phyloP scores from a whole-genome alignment of 306 rosid species.

The Benincasa hispida region DNA sequence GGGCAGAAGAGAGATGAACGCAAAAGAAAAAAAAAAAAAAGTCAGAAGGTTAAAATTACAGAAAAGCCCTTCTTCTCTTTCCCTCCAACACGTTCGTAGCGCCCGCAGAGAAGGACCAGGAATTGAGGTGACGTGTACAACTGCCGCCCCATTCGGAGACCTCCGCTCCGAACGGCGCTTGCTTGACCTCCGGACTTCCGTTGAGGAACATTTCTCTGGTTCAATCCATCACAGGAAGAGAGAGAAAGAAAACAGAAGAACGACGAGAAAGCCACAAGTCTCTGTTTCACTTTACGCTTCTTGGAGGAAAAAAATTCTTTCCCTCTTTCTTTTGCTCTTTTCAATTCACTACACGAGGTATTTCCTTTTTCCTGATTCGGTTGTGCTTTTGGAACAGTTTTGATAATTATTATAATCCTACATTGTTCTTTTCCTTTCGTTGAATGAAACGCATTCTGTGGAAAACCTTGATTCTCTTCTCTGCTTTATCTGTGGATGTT shows the following conservation, averaged over 20 bases:
- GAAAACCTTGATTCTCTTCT: background rate
- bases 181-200: conserved; percentile 26
- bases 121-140: conserved; percentile 30
- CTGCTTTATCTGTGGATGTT: background rate
- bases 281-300: background rate
- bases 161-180: conserved; percentile 37
- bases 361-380: background rate
- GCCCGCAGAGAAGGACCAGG: conserved; percentile 15
- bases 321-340: background rate
- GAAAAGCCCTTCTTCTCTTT: conserved; percentile 19
- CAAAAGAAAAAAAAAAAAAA: background rate
- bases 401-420: background rate
- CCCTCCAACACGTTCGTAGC: conserved; percentile 36
- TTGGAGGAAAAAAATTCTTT: background rate
- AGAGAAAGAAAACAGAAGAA: conserved; percentile 1
- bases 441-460: background rate
- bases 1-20: background rate
- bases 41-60: conserved; percentile 3
- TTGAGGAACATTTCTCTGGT: conserved; percentile 35
- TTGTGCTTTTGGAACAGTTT: background rate
- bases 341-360: background rate
- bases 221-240: conserved; percentile 25
- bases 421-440: background rate
- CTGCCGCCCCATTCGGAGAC: conserved; percentile 30
- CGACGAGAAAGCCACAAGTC: background rate